A percentile compares a stretch with the other conserved stretches of the same genome.
phyloP scores from a whole-genome alignment of 2,329 filamentous ascomycete species.

The Alternaria tenuissima region DNA sequence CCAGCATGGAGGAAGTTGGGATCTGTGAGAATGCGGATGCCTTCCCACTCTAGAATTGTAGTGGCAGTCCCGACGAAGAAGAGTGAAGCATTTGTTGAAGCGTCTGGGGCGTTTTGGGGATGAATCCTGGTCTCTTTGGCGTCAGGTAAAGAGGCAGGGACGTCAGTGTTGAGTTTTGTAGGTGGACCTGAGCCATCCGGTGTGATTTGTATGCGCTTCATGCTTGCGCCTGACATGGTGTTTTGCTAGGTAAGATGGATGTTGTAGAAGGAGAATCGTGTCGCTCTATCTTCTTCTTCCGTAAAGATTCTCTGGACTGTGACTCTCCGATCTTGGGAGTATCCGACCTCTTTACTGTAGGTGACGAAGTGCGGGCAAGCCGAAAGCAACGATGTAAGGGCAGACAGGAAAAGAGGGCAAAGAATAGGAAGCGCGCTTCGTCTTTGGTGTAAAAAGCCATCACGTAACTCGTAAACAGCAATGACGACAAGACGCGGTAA shows the following conservation, averaged over 20 bases:
- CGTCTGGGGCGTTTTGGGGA: constrained; percentile 48
- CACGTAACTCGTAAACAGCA: constrained; percentile 17
- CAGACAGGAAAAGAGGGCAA: constrained; percentile 38
- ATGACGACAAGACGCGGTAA: constrained; percentile 38
- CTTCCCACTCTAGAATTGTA: constrained; percentile 63
- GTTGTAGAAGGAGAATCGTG: constrained; percentile 2
- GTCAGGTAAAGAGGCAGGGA: constrained; percentile 50
- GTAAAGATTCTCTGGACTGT: neutral
- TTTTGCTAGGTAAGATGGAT: neutral
- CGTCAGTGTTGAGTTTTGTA: constrained; percentile 48
- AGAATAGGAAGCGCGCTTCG: constrained; percentile 37
- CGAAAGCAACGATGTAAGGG: constrained; percentile 33
- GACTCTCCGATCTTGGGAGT: constrained; percentile 5
- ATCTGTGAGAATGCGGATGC: constrained; percentile 63
- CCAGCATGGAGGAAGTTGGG: constrained; percentile 68
- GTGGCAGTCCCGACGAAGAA: constrained; percentile 67
- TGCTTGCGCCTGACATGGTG: constrained; percentile 25
- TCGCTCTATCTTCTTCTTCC: neutral
- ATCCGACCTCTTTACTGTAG: constrained; percentile 7
- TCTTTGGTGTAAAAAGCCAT: constrained; percentile 33
- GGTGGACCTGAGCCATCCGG: constrained; percentile 49
- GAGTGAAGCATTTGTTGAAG: constrained; percentile 55
- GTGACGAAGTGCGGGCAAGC: constrained; percentile 10
- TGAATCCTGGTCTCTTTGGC: constrained; percentile 57
- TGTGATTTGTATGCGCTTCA: constrained; percentile 55